phyloP scores from a whole-genome alignment of 345 rosid species.

The Eucalyptus shirleyi region DNA sequence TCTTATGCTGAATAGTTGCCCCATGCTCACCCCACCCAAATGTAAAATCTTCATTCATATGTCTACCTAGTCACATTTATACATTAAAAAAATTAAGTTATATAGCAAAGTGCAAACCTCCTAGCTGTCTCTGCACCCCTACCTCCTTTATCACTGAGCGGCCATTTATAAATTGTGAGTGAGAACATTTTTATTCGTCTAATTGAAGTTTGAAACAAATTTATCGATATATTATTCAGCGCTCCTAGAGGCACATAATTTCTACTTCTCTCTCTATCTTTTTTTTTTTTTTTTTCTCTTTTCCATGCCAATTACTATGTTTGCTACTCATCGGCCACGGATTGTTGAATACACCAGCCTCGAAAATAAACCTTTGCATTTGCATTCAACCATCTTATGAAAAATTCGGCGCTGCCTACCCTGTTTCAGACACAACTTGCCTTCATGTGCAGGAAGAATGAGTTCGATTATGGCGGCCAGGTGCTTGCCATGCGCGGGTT shows the following conservation, averaged over 20 bases:
- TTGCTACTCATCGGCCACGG: neutral
- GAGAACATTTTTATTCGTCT: neutral
- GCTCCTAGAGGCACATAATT: neutral
- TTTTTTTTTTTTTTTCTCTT: no score
- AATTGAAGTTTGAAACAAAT: neutral
- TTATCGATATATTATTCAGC: neutral
- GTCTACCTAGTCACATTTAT: neutral
- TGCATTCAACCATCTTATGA: neutral
- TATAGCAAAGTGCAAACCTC: neutral
- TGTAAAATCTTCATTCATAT: neutral
- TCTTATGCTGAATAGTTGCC: neutral
- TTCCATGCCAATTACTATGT: neutral
- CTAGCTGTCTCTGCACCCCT: no score
- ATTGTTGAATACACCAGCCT: neutral
- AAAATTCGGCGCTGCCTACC: neutral
- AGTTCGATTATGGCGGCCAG: conserved; percentile 15
- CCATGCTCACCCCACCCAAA: neutral
- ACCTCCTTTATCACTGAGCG: no score
- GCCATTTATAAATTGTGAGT: neutral
- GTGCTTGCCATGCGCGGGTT: conserved; percentile 40
- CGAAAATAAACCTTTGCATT: neutral
- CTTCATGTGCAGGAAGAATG: conserved; percentile 27
- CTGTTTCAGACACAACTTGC: neutral
- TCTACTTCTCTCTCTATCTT: neutral
- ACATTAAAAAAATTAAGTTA: neutral